Conservation (phyloP, 352 stramenopile species). For the Albugo candida region DNA sequence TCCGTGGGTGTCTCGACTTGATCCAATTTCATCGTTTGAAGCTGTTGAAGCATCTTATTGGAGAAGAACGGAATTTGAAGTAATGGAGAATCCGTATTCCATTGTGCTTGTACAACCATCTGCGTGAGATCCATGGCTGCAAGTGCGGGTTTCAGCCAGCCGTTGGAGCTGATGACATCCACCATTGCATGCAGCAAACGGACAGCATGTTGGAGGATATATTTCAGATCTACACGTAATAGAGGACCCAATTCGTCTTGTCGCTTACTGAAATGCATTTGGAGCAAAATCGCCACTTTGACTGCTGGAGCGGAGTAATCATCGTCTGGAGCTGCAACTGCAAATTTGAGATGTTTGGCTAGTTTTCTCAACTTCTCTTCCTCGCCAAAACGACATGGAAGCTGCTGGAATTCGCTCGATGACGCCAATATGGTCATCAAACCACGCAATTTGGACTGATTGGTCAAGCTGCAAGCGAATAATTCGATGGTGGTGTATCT, state of each 20-base stretch:
- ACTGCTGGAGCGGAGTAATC: conserved; percentile 87
- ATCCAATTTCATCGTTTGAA: conserved; percentile 29
- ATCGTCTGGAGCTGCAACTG: conserved; percentile 49
- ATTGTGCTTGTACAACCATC: conserved; percentile 97
- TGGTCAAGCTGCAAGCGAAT: conserved; percentile 93
- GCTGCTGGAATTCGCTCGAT: conserved; percentile 88
- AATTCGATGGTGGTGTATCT: conserved; percentile 98
- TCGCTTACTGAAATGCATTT: conserved; percentile 93
- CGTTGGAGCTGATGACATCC: conserved; percentile 97
- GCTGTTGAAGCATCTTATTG: conserved; percentile 53
- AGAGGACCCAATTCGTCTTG: conserved; percentile 79
- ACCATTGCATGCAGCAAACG: conserved; percentile 95
- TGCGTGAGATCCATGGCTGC: conserved; percentile 98
- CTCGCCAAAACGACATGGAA: conserved; percentile 88
- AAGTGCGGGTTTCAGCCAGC: conserved; percentile 96
- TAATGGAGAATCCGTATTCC: conserved; percentile 93
- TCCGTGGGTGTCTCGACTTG: conserved; percentile 64
- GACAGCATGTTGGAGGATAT: conserved; percentile 80
- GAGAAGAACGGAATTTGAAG: conserved; percentile 96
- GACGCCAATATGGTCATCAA: conserved; percentile 94
- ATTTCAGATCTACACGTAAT: conserved; percentile 83
- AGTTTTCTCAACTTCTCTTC: conserved; percentile 87
- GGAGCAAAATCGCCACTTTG: conserved; percentile 94
- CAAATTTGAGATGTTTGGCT: conserved; percentile 87
- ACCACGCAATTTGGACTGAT: conserved; percentile 91